These are phyloP conservation scores for Apophysomyces ossiformis DNA, from an alignment of 371 early-diverging fungal species.

Conservation along the genomic window DNA sequence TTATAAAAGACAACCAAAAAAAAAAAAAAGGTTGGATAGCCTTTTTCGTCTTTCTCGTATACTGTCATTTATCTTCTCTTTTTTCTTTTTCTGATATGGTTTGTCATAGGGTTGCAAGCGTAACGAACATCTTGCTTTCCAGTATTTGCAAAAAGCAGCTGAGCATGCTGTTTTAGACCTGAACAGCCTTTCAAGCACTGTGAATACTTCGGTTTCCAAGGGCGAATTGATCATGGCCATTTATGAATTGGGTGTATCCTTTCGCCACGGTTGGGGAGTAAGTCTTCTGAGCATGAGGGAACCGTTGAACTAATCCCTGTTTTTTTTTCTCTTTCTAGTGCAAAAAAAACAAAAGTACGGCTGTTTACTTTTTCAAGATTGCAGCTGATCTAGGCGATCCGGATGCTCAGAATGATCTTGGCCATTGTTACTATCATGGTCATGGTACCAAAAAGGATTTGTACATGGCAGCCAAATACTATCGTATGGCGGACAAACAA, in stretches of 20 bases:
- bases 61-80: too few relatives aligned
- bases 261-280: constrained; percentile 92
- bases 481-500: constrained; percentile 81
- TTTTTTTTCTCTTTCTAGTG: constrained; percentile 19
- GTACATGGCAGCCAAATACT: constrained; percentile 82
- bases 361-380: constrained; percentile 84
- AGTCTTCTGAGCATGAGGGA: constrained; percentile 10
- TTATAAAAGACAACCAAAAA: too few relatives aligned
- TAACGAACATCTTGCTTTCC: constrained; percentile 69
- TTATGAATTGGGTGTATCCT: constrained; percentile 82
- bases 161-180: constrained; percentile 72
- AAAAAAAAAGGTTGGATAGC: too few relatives aligned
- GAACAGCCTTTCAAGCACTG: constrained; percentile 38
- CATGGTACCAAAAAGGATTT: constrained; percentile 83
- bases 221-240: constrained; percentile 76
- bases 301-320: not conserved
- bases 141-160: constrained; percentile 83
- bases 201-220: constrained; percentile 36
- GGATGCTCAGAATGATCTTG: constrained; percentile 85
- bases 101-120: constrained; percentile 62
- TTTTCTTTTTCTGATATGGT: too few relatives aligned
- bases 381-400: constrained; percentile 88
- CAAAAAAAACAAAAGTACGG: constrained; percentile 74
- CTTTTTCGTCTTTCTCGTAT: too few relatives aligned
- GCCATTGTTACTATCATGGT: constrained; percentile 75